Percentiles rank a stretch among this genome's conserved stretches.
Evolutionary conservation across 148 eudicot species (phyloP).

Genomic region (Fagopyrum homotropicum): DNA sequence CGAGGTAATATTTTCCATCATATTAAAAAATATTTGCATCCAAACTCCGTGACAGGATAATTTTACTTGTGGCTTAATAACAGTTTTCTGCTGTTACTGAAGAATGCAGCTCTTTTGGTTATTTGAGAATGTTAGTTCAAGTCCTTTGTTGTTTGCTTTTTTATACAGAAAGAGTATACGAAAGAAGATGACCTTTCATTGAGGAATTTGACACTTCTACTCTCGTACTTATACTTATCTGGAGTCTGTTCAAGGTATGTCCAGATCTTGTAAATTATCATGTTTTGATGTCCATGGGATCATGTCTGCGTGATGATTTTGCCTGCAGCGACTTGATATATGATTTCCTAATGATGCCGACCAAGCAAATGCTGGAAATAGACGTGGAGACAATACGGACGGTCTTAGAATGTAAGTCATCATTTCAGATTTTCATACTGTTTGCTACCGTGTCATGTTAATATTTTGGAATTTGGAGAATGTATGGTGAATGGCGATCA

Average conservation of each 20-base stretch:
- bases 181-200: conserved; percentile 89
- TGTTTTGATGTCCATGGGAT: not conserved
- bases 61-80: no score
- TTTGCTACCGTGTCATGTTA: not conserved
- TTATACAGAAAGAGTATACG: conserved; percentile 64
- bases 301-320: conserved; percentile 16
- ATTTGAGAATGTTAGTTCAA: not conserved
- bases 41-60: not conserved
- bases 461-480: not conserved
- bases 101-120: not conserved
- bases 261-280: not conserved
- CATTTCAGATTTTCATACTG: not conserved
- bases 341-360: conserved; percentile 69
- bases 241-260: conserved; percentile 89
- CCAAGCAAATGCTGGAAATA: conserved; percentile 72
- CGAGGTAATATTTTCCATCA: conserved; percentile 45
- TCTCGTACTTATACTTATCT: conserved; percentile 73
- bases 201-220: conserved; percentile 80
- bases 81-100: not conserved
- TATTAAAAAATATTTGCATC: not conserved
- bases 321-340: conserved; percentile 74
- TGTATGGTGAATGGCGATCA: not conserved
- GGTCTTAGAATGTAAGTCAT: conserved; percentile 59
- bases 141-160: conserved; percentile 11
- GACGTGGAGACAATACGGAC: conserved; percentile 86